These are phyloP conservation scores for Solanum hybrid DNA, from an alignment of 305 asterid species.

Conservation along the genomic window DNA sequence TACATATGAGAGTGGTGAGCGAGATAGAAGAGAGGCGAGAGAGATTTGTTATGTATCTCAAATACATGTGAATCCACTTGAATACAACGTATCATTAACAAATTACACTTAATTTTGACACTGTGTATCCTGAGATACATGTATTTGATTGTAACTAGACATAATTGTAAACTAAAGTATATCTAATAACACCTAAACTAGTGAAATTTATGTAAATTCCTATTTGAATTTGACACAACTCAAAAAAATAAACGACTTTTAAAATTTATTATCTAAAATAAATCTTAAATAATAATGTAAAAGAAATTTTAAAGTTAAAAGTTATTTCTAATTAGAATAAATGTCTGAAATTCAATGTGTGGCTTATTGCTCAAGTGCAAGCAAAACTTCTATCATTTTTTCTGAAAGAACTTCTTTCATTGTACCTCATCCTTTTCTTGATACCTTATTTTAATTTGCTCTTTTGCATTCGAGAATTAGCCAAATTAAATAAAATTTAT, in stretches of 20 bases:
- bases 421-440: not conserved
- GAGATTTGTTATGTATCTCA: not conserved
- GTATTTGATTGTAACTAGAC: too few species aligned
- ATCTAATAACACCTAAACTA: not conserved
- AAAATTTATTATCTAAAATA: too few species aligned
- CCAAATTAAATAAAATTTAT: not conserved
- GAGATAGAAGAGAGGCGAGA: too few species aligned
- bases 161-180: not conserved
- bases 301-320: not conserved
- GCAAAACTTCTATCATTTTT: not conserved
- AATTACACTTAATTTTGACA: not conserved
- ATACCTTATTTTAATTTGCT: not conserved
- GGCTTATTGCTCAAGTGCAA: not conserved
- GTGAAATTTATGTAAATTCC: not conserved
- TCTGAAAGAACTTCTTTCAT: too few species aligned
- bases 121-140: not conserved
- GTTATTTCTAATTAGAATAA: not conserved
- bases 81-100: not conserved
- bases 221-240: not conserved
- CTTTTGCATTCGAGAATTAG: not conserved
- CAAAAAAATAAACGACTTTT: not conserved
- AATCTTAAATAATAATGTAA: not conserved
- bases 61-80: not conserved
- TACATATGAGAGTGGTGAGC: too few species aligned
- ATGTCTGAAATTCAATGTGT: not conserved